Evolutionary conservation across 208 protist genomes (phyloP).

Genomic region (Entamoeba histolytica): DNA sequence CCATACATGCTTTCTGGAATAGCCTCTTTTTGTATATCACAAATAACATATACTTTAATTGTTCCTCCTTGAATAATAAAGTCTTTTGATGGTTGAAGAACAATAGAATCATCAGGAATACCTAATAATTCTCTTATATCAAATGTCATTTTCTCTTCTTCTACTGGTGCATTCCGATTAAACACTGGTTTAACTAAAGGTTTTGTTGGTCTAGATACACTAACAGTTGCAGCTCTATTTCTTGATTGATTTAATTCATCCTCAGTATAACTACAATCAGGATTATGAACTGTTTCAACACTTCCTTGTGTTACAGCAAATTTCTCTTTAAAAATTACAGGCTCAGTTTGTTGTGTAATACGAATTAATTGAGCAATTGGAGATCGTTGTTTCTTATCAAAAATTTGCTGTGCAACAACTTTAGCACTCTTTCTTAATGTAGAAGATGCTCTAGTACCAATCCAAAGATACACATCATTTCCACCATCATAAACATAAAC

Average conservation of each 20-base stretch:
- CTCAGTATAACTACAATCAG: background rate
- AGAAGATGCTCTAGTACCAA: background rate
- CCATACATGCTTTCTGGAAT: background rate
- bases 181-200: background rate
- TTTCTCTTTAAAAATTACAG: background rate
- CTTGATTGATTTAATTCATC: background rate
- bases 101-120: background rate
- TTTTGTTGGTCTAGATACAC: background rate
- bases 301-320: background rate
- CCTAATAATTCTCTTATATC: background rate
- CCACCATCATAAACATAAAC: background rate
- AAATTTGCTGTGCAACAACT: background rate
- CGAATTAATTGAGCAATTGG: background rate
- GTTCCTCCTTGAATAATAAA: background rate
- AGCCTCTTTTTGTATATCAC: background rate
- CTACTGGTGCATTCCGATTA: background rate
- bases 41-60: background rate
- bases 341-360: background rate
- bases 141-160: background rate
- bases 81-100: background rate
- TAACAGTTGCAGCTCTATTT: background rate
- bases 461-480: background rate
- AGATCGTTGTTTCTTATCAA: background rate
- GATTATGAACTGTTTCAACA: background rate
- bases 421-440: background rate